phyloP scores from a whole-genome alignment of 1,284 basidiomycete species.

The Malassezia equina region DNA sequence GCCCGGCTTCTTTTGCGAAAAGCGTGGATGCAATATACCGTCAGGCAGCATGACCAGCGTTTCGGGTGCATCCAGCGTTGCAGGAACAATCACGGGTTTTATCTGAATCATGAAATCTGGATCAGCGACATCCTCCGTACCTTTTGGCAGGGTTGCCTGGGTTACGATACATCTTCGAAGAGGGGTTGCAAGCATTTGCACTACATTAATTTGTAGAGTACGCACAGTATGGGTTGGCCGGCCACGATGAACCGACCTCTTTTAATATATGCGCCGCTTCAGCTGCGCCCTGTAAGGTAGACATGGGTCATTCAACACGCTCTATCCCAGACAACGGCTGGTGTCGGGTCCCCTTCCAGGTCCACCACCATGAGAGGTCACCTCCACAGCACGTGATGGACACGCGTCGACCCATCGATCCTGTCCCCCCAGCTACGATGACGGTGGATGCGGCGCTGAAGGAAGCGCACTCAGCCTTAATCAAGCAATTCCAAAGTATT shows the following conservation, averaged over 20 bases:
- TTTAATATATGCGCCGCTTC: not conserved
- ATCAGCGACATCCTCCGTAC: not conserved
- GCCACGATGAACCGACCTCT: not conserved
- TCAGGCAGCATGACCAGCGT: slow-evolving; percentile 13
- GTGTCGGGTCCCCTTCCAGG: not conserved
- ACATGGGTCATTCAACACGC: not conserved
- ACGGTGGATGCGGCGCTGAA: slow-evolving; percentile 9
- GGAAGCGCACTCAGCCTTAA: slow-evolving; percentile 7
- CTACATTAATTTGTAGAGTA: slow-evolving; percentile 1
- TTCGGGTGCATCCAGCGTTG: not conserved
- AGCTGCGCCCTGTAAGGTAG: not conserved
- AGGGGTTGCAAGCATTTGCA: slow-evolving; percentile 17
- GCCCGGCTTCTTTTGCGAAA: slow-evolving; percentile 7
- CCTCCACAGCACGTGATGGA: slow-evolving; percentile 11
- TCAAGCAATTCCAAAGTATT: not conserved
- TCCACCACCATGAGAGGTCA: not conserved
- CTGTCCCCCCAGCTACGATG: slow-evolving; percentile 1
- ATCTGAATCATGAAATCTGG: slow-evolving; percentile 17
- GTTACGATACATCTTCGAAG: slow-evolving; percentile 19
- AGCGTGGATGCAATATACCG: slow-evolving; percentile 18
- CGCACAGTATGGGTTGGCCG: slow-evolving; percentile 1
- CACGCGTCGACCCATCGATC: not conserved
- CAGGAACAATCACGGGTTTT: slow-evolving; percentile 6
- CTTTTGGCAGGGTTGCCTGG: slow-evolving; percentile 9
- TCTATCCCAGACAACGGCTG: not conserved